These are phyloP conservation scores for Exobasidium rhododendri DNA, from an alignment of 1,284 basidiomycete species.

Conservation along the genomic window DNA sequence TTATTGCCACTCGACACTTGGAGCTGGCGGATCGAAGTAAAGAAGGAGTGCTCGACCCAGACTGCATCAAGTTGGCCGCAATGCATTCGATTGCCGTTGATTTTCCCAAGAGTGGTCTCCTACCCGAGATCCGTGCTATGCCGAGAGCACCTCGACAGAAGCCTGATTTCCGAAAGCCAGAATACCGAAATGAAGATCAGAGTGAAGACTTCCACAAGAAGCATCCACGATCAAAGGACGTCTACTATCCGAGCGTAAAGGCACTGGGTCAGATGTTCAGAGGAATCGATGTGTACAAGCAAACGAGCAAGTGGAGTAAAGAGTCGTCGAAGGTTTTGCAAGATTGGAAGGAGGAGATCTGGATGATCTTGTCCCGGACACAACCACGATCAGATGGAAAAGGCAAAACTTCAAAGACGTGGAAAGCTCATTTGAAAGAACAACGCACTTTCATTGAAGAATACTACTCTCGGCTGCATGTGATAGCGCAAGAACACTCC, in stretches of 20 bases:
- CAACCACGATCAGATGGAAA: background rate
- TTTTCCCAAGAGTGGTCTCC: conserved; percentile 31
- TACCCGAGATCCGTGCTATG: background rate
- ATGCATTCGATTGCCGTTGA: conserved; percentile 66
- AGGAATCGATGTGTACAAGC: conserved; percentile 8
- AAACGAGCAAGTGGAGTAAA: background rate
- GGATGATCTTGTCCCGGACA: background rate
- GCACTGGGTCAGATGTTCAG: conserved; percentile 15
- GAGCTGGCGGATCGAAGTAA: conserved; percentile 5
- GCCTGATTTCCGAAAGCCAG: conserved; percentile 10
- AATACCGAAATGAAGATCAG: conserved; percentile 9
- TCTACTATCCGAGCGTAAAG: conserved; percentile 12
- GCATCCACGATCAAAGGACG: background rate
- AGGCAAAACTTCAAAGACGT: background rate
- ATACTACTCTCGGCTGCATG: background rate
- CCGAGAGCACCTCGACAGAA: background rate
- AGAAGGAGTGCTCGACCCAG: conserved; percentile 62
- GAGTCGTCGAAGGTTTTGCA: background rate
- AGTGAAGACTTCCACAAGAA: background rate
- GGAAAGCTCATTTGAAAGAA: background rate
- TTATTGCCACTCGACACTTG: conserved; percentile 2
- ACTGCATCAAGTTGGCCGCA: conserved; percentile 65
- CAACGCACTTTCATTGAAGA: background rate
- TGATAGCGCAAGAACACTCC: conserved; percentile 1
- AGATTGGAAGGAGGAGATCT: background rate